Evolutionary conservation across 345 rosid species (phyloP), one percentile per base, ranked within the genome.

Genomic region (Xanthoceras sorbifolium): DNA sequence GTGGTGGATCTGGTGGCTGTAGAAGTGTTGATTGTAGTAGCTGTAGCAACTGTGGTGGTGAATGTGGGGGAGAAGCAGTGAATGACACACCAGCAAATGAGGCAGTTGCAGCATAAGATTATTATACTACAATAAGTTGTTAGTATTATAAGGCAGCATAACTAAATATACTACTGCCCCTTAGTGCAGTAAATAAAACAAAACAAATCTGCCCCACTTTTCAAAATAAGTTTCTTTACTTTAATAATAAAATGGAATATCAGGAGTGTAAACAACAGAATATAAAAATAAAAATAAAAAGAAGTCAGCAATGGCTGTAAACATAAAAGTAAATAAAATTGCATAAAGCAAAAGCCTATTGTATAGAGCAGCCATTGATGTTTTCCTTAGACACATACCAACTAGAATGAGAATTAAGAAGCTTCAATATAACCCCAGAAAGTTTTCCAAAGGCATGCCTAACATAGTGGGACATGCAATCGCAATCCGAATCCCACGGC

Each of bases 1-100:
- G 73, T 73, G 66, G 77, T 40, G 62, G 63, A 31, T 12, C n/a
- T 20, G 61, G 78, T 0, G 72, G 73, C 17, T 9, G 78, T 36
- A 29, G 79, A n/a, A 48, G 78, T 75, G 65, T 31, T 32, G 29
- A 59, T n/a, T 46, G 71, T 9, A 9, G 63, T 9, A 61, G 70
- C 17, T 76, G 80, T 14, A 29, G 61, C 22, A 38, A 55, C 44
- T 50, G 29, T 54, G 38, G 66, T 15, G 34, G 54, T 23, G 65
- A 6, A 36, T 38, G 73, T 1, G 22, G 64, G 11, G 62, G 1
- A 22, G 62, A 57, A 57, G 57, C n/a, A 50, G 57, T 5, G 14
- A 36, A 36, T 36, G 9, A 36, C 40, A 36, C 3, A 42, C 4
- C 55, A 50, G n/a, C 55, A 50, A 57, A 57, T 23, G 28, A 57